These are phyloP conservation scores for Aegilops bicornis DNA, from an alignment of 176 grass and related monocot genomes.

Conservation along the genomic window DNA sequence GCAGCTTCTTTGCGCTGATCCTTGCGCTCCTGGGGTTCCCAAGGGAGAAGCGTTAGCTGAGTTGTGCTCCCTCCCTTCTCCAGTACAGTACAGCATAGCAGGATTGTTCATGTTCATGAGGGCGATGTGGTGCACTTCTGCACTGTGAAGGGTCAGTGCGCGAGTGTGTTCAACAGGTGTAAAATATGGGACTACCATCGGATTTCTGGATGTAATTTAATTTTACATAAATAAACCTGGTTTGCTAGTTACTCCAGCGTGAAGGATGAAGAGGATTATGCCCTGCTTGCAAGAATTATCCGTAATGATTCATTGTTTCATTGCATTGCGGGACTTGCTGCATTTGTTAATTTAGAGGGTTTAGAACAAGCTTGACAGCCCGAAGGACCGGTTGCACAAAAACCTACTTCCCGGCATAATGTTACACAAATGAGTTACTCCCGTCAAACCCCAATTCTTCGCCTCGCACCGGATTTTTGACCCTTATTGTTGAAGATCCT, in stretches of 20 bases:
- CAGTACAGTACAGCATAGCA: not conserved
- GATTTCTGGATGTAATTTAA: conserved; percentile 1
- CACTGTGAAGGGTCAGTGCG: not conserved
- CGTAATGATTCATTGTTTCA: no score
- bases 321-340: no score
- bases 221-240: not conserved
- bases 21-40: conserved; percentile 58
- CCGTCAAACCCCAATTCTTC: no score
- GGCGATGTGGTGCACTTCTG: not conserved
- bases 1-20: conserved; percentile 71
- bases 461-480: no score
- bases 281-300: not conserved
- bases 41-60: conserved; percentile 35
- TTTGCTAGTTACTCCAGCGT: not conserved
- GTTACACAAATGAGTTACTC: no score
- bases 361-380: no score
- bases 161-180: not conserved
- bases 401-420: no score
- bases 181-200: not conserved
- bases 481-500: no score
- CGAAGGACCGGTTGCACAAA: no score
- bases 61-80: not conserved
- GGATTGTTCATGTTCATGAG: not conserved
- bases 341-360: no score
- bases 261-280: not conserved